Evolutionary conservation across 169 alveolate species (phyloP), one percentile per base, ranked within the genome.

Genomic region (Amoebophrya sp.): DNA sequence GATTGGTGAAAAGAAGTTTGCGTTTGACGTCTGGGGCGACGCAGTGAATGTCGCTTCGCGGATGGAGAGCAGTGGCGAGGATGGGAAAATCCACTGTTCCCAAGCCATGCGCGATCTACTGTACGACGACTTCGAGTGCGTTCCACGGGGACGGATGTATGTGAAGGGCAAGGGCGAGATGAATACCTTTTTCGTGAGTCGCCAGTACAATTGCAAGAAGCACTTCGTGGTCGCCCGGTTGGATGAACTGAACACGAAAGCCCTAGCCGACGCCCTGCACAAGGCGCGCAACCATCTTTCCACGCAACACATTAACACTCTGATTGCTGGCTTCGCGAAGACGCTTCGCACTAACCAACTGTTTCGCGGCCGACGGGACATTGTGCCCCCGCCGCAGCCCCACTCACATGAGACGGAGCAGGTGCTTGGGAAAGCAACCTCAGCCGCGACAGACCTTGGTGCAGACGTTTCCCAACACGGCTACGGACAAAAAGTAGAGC

Each of bases 161-260:
- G 65, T 90, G 39, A 90, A 90, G 92, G 92, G 92, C 41, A 90
- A 90, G 78, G 92, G 92, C 41, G 10, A 18, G 92, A 90, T 90
- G 92, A 41, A 65, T 41, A 90, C 92, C 40, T 90, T n/a, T 41
- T 90, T n/a, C 78, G 65, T 90, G 83, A 29, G 18, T 29, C 83
- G 83, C 39, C 83, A 65, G 83, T 26, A 12, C 36, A 6, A 65
- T 10, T 36, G 38, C 39, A 6, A 36, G 33, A 65, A 65, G 83
- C 83, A 65, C 83, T 65, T 6, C 83, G 26, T 18, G 26, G 83
- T 65, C 39, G 12, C 83, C 83, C 18, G n/a, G 33, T 26, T 1
- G 83, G 12, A 6, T 29, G 83, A 65, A 0, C 83, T 65, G 2
- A 1, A 65, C 83, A 65, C 83, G 33, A 65, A 18, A 6, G 2